Conservation (phyloP, 345 rosid species). For the Brassica rapa region DNA sequence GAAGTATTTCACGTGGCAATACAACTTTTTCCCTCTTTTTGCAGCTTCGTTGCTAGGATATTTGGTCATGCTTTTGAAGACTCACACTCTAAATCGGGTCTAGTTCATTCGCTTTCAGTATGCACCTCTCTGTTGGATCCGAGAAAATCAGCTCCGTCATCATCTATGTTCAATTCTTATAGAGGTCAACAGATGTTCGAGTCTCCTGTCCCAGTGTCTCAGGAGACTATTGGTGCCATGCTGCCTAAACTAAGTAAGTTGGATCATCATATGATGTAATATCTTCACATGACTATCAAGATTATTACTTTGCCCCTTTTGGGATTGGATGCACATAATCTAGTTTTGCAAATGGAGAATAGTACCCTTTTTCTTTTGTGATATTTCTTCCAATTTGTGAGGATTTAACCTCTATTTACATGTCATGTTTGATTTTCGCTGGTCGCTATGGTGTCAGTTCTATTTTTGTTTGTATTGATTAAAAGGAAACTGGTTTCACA, state of each 20-base stretch:
- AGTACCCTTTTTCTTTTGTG: neutral
- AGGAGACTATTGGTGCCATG: slow-evolving; percentile 90
- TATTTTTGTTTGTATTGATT: slow-evolving; percentile 1
- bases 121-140: slow-evolving; percentile 97
- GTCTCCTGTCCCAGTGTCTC: slow-evolving; percentile 69
- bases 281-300: slow-evolving; percentile 18
- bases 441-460: neutral
- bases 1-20: slow-evolving; percentile 17
- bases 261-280: slow-evolving; percentile 18
- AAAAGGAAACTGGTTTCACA: slow-evolving; percentile 2
- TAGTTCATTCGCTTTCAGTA: slow-evolving; percentile 92
- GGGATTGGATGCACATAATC: slow-evolving; percentile 21
- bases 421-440: slow-evolving; percentile 10
- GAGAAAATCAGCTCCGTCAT: slow-evolving; percentile 66
- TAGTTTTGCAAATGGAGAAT: neutral
- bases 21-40: slow-evolving; percentile 13
- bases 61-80: slow-evolving; percentile 95
- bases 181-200: slow-evolving; percentile 81
- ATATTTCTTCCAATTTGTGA: neutral
- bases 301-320: neutral
- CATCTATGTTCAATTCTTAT: slow-evolving; percentile 74
- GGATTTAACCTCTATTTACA: neutral
- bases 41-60: slow-evolving; percentile 89
- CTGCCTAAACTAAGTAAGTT: slow-evolving; percentile 91
- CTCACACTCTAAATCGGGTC: slow-evolving; percentile 83